Evolutionary conservation across 1,284 basidiomycete genomes (phyloP).

Genomic region (Cutaneotrichosporon mucoides): DNA sequence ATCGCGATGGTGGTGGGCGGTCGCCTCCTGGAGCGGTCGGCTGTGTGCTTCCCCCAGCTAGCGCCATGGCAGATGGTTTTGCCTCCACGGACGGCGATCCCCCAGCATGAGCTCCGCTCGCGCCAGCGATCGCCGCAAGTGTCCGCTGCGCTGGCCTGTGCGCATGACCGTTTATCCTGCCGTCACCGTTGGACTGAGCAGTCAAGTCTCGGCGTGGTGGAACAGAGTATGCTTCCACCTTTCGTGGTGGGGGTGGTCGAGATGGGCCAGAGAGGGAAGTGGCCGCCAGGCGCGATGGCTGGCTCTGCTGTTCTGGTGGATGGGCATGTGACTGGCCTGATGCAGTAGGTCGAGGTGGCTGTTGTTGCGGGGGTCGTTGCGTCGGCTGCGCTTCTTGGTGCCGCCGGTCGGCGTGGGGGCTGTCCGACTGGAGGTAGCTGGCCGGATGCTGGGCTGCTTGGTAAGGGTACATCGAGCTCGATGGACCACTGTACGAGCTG

Average conservation of each 20-base stretch:
- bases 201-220: constrained; percentile 3
- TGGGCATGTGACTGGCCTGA: neutral
- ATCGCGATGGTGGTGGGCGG: constrained; percentile 14
- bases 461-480: constrained; percentile 15
- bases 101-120: too few relatives aligned
- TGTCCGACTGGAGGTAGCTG: constrained; percentile 9
- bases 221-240: constrained; percentile 3
- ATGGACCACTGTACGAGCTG: constrained; percentile 8
- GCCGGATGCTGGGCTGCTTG: constrained; percentile 14
- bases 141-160: neutral
- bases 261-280: neutral
- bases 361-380: neutral
- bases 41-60: too few relatives aligned
- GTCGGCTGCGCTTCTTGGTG: constrained; percentile 1
- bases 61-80: too few relatives aligned
- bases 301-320: neutral
- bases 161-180: constrained; percentile 11
- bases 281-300: neutral
- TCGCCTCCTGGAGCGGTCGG: neutral
- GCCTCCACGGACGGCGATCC: too few relatives aligned
- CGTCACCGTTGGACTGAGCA: constrained; percentile 10
- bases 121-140: neutral
- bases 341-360: neutral
- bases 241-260: neutral
- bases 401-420: constrained; percentile 1